phyloP scores from a whole-genome alignment of 2,329 filamentous ascomycete genomes.

The Trichoderma pleuroti region DNA sequence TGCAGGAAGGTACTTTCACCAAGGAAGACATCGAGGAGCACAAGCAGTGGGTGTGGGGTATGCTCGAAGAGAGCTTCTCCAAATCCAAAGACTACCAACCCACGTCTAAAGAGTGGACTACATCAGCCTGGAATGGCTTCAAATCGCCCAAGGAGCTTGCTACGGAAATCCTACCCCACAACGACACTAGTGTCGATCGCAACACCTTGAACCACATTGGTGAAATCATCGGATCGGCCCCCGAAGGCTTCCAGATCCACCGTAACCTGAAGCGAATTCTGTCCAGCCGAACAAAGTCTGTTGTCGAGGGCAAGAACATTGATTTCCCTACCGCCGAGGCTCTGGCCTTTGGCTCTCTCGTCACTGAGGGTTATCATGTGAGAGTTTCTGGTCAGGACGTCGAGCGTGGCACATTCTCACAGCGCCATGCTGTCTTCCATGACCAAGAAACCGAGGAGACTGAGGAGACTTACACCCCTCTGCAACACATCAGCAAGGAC shows the following conservation, averaged over 20 bases:
- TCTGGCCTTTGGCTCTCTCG: conserved; percentile 87
- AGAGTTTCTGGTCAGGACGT: conserved; percentile 98
- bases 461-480: conserved; percentile 86
- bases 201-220: conserved; percentile 78
- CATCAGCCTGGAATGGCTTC: conserved; percentile 98
- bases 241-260: conserved; percentile 85
- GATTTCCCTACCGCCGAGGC: conserved; percentile 98
- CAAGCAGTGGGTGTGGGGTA: conserved; percentile 99
- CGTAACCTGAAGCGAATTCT: conserved; percentile 97
- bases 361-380: conserved; percentile 91
- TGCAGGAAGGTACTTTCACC: conserved; percentile 90
- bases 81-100: conserved; percentile 98
- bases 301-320: conserved; percentile 87
- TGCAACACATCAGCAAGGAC: conserved; percentile 83
- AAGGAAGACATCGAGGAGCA: conserved; percentile 98
- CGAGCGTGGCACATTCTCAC: conserved; percentile 98
- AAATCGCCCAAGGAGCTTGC: conserved; percentile 98
- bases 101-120: conserved; percentile 96
- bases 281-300: conserved; percentile 81
- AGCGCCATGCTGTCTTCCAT: conserved; percentile 94
- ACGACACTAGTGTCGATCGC: conserved; percentile 74
- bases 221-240: conserved; percentile 70
- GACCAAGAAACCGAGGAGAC: conserved; percentile 91
- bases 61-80: conserved; percentile 96
- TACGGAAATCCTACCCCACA: conserved; percentile 87